Conservation (phyloP, 2,329 filamentous ascomycete genomes). For the Paradendryphiella salina region DNA sequence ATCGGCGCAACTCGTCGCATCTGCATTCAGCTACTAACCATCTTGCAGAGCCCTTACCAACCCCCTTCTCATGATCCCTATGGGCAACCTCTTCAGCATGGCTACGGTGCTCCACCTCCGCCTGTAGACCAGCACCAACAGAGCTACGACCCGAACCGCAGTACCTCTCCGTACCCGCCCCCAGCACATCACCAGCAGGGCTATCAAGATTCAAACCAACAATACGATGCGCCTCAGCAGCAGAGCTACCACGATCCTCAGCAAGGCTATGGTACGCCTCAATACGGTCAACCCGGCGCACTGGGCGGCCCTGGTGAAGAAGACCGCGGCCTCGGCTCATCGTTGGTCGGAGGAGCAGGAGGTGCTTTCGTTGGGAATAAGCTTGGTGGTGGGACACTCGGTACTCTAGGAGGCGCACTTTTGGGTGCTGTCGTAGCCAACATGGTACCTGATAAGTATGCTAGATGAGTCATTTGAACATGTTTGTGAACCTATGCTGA, state of each 20-base stretch:
- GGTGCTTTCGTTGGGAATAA: slow-evolving; percentile 61
- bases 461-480: background rate
- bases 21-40: slow-evolving; percentile 16
- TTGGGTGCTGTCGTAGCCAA: slow-evolving; percentile 62
- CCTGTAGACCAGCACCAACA: slow-evolving; percentile 37
- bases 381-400: slow-evolving; percentile 57
- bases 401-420: slow-evolving; percentile 56
- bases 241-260: slow-evolving; percentile 16
- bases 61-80: slow-evolving; percentile 37
- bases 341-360: slow-evolving; percentile 57
- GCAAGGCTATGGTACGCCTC: slow-evolving; percentile 32
- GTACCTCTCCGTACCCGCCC: slow-evolving; percentile 43
- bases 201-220: slow-evolving; percentile 28
- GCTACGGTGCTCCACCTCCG: slow-evolving; percentile 36
- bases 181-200: slow-evolving; percentile 31
- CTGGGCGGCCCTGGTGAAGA: slow-evolving; percentile 47
- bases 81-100: slow-evolving; percentile 28
- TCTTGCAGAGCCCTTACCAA: slow-evolving; percentile 32
- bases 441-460: slow-evolving; percentile 52
- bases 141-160: slow-evolving; percentile 42
- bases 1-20: slow-evolving; percentile 13
- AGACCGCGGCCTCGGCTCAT: slow-evolving; percentile 61
- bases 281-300: slow-evolving; percentile 48
- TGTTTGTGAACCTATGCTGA: background rate
- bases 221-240: slow-evolving; percentile 24